Evolutionary conservation across 2,329 filamentous ascomycete genomes (phyloP).

Genomic region (Boeremia exigua): DNA sequence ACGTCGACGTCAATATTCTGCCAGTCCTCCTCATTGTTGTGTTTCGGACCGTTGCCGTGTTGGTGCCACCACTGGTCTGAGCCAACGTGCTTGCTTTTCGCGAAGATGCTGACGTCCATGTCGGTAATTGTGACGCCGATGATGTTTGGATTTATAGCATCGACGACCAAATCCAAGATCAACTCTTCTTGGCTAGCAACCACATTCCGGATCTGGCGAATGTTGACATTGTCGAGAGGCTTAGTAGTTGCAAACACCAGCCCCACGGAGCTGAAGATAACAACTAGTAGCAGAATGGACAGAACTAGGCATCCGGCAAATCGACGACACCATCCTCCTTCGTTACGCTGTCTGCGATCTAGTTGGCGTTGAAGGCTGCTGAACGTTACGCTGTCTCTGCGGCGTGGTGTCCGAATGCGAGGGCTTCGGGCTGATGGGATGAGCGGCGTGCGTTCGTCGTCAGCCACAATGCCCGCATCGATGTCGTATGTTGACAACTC

Average conservation of each 20-base stretch:
- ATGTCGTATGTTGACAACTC: slow-evolving; percentile 77
- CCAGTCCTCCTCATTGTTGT: slow-evolving; percentile 37
- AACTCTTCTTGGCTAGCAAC: slow-evolving; percentile 93
- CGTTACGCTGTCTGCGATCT: slow-evolving; percentile 68
- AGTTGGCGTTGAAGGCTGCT: slow-evolving; percentile 60
- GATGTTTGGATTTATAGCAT: slow-evolving; percentile 90
- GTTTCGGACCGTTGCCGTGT: slow-evolving; percentile 34
- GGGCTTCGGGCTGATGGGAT: slow-evolving; percentile 69
- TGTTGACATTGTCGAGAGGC: slow-evolving; percentile 77
- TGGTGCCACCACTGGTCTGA: slow-evolving; percentile 55
- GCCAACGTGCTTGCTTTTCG: slow-evolving; percentile 90
- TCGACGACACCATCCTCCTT: slow-evolving; percentile 67
- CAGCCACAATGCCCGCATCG: slow-evolving; percentile 78
- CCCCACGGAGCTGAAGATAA: slow-evolving; percentile 83
- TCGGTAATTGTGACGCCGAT: slow-evolving; percentile 85
- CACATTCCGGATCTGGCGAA: slow-evolving; percentile 85
- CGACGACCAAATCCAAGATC: slow-evolving; percentile 89
- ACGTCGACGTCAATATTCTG: slow-evolving; percentile 21
- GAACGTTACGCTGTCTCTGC: slow-evolving; percentile 62
- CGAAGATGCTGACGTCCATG: slow-evolving; percentile 91
- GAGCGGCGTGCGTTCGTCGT: slow-evolving; percentile 87
- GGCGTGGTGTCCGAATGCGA: slow-evolving; percentile 56
- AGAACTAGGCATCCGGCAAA: slow-evolving; percentile 88
- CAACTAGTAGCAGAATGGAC: slow-evolving; percentile 78
- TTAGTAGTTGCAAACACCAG: slow-evolving; percentile 94